Conservation (phyloP, 805 yeast species). For the Kregervanrija fluxuum region DNA sequence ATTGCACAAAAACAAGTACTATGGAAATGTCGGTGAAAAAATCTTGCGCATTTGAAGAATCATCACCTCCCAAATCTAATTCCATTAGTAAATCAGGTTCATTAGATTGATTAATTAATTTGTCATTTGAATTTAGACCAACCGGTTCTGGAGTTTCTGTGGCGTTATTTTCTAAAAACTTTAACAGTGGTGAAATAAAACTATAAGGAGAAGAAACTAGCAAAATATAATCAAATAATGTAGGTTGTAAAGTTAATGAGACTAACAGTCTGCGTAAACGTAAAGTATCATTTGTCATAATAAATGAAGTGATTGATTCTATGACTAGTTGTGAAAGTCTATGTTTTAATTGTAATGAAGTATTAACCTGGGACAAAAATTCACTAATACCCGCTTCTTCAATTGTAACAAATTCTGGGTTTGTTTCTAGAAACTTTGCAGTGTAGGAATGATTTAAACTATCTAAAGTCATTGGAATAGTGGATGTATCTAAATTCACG, state of each 20-base stretch:
- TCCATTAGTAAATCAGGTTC: slow-evolving; percentile 20
- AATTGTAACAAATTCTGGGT: slow-evolving; percentile 41
- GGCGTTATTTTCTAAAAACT: slow-evolving; percentile 40
- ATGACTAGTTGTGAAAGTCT: slow-evolving; percentile 31
- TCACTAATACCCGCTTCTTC: slow-evolving; percentile 49
- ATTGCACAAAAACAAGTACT: slow-evolving; percentile 39
- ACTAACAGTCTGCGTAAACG: slow-evolving; percentile 45
- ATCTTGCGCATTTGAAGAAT: slow-evolving; percentile 56
- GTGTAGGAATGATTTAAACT: slow-evolving; percentile 13
- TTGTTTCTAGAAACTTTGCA: slow-evolving; percentile 27
- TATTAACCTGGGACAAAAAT: slow-evolving; percentile 40
- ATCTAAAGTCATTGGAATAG: slow-evolving; percentile 5
- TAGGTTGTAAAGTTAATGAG: slow-evolving; percentile 38
- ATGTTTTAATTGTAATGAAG: slow-evolving; percentile 38
- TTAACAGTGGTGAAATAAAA: slow-evolving; percentile 38
- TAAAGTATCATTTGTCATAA: slow-evolving; percentile 33
- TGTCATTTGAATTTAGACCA: slow-evolving; percentile 11
- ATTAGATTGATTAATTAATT: slow-evolving; percentile 10
- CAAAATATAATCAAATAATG: slow-evolving; percentile 36
- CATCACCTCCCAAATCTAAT: slow-evolving; percentile 38
- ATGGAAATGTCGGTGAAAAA: slow-evolving; percentile 63
- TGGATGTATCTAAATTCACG: not conserved
- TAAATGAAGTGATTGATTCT: slow-evolving; percentile 29
- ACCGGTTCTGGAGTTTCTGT: slow-evolving; percentile 20
- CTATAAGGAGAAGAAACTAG: slow-evolving; percentile 37